A percentile compares a stretch with the other conserved stretches of the same genome.
Evolutionary conservation across 805 yeast genomes (phyloP).

Genomic region (Ogataea sp.): DNA sequence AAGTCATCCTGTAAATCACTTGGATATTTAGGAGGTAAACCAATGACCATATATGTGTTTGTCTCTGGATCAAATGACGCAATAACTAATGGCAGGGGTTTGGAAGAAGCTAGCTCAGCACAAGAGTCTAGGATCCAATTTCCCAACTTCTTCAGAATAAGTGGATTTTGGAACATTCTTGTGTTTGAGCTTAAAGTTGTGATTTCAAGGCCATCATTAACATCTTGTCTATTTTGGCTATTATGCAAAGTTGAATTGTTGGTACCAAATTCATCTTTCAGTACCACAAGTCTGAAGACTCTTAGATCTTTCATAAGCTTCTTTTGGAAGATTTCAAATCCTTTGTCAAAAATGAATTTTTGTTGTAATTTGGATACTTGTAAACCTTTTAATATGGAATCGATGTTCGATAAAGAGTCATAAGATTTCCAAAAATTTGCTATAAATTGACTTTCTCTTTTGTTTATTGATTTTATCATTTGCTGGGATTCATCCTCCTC

Average conservation of each 20-base stretch:
- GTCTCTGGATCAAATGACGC: conserved; percentile 71
- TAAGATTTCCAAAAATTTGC: conserved; percentile 49
- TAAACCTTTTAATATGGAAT: conserved; percentile 60
- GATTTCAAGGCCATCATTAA: conserved; percentile 23
- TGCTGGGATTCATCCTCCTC: conserved; percentile 19
- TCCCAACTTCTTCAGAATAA: conserved; percentile 77
- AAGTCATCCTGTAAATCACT: conserved; percentile 26
- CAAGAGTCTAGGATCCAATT: conserved; percentile 88
- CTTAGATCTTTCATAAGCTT: conserved; percentile 70
- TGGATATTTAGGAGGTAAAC: conserved; percentile 79
- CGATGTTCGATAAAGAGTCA: conserved; percentile 44
- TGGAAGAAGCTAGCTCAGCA: conserved; percentile 65
- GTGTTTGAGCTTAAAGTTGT: conserved; percentile 51
- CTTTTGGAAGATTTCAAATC: conserved; percentile 83
- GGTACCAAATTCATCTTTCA: conserved; percentile 54
- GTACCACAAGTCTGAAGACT: conserved; percentile 75
- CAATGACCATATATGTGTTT: conserved; percentile 80
- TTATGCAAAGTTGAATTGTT: conserved; percentile 7
- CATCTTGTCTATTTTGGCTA: conserved; percentile 4
- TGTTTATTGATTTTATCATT: conserved; percentile 12
- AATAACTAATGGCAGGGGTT: conserved; percentile 71
- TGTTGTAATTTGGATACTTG: conserved; percentile 79
- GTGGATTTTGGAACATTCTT: conserved; percentile 72
- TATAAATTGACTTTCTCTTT: conserved; percentile 25
- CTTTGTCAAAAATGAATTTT: conserved; percentile 76